Conservation (phyloP, 768 basidiomycete species). For the Rhodotorula taiwanensis region DNA sequence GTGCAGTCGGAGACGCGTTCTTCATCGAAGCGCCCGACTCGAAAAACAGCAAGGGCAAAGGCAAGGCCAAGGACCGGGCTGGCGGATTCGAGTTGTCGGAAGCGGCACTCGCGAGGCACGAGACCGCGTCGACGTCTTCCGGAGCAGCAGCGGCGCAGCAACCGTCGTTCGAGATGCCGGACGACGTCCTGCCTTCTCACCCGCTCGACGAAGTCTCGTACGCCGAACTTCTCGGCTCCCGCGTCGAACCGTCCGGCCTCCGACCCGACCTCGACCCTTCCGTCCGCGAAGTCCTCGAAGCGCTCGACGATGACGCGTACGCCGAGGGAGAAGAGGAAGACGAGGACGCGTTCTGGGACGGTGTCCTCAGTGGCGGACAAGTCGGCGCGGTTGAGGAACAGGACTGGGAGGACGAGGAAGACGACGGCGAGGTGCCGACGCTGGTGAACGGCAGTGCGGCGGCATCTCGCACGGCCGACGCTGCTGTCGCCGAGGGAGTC, state of each 20-base stretch:
- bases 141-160: conserved; percentile 63
- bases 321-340: conserved; percentile 65
- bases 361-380: conserved; percentile 34
- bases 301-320: conserved; percentile 91
- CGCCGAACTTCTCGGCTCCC: conserved; percentile 45
- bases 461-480: too few species aligned
- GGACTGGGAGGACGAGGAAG: conserved; percentile 43
- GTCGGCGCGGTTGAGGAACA: conserved; percentile 51
- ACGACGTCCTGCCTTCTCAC: conserved; percentile 60
- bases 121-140: conserved; percentile 46
- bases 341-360: conserved; percentile 52
- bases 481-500: background rate
- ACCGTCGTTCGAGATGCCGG: conserved; percentile 61
- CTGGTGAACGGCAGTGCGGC: too few species aligned
- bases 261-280: conserved; percentile 96
- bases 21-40: conserved; percentile 65
- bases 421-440: conserved; percentile 18
- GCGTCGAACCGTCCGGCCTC: conserved; percentile 55
- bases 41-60: conserved; percentile 45
- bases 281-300: conserved; percentile 83
- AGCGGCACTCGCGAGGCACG: conserved; percentile 50
- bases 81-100: conserved; percentile 50
- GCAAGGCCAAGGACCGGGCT: conserved; percentile 45
- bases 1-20: conserved; percentile 53
- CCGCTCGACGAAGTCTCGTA: conserved; percentile 54